Base-by-base conservation (phyloP, 1,284 basidiomycete species). In the Ceratobasidium sp. region DNA sequence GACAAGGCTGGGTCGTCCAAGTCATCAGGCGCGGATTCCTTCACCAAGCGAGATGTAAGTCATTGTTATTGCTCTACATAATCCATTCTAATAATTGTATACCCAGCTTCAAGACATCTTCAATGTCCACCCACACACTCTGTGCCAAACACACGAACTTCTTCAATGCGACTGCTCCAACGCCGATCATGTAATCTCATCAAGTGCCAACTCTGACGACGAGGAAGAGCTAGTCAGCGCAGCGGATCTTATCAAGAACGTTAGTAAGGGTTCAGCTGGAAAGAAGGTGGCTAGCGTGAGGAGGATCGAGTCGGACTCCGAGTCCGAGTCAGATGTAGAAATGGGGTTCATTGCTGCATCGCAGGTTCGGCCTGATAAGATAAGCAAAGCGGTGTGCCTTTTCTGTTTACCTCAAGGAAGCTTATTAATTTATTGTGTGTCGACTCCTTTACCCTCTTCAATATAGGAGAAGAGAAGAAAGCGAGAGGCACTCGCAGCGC, bases 81-180 rank as follows among this genome's bases (percentile, higher is more conserved):
- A 54, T 23, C 73, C 31, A 78, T 63, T n/a, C 67, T 74, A n/a
- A 47, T 54, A n/a, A 37, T 20, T n/a, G n/a, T 47, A 56, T 75
- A 23, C 77, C 35, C 78, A 95, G 92, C 88, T 98, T 33, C 90
- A 91, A 63, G 95, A 97, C 82, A 94, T 99, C 79, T 99, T 99
- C 84, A 92, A 91, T 8, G 86, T 98, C 49, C 91, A 97, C 83
- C 85, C 88, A 0, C 86, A 91, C 69, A 97, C 96, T 0, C 84
- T 88, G 2, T 98, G 96, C 84, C 93, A 97, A 77, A 99, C 97
- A 1, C 98, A 98, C 80, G 95, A 97, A 80, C 87, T 96, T 20
- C 85, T 97, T 17, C 90, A 89, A 69, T 97, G 95, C 81, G 85
- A 86, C 39, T 96, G 95, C 80, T 87, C 86, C 77, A 83, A 82